These are phyloP conservation scores for Parasitella parasitica DNA, from an alignment of 371 early-diverging fungal species.

Conservation along the genomic window DNA sequence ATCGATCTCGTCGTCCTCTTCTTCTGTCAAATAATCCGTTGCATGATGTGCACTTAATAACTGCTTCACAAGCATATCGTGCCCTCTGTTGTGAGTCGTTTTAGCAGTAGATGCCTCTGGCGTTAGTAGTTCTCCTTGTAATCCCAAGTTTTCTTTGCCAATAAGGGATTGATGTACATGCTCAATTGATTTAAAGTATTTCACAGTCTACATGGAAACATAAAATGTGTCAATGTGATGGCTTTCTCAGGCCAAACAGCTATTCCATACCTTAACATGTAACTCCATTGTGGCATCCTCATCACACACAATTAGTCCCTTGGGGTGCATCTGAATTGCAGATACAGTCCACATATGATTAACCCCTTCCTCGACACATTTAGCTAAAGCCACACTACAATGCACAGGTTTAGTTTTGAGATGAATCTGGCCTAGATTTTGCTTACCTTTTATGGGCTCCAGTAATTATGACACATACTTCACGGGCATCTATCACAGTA, in stretches of 20 bases:
- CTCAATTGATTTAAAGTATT: slow-evolving; percentile 65
- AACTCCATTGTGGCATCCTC: slow-evolving; percentile 80
- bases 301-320: slow-evolving; percentile 84
- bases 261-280: slow-evolving; percentile 65
- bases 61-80: slow-evolving; percentile 9
- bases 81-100: slow-evolving; percentile 2
- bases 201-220: slow-evolving; percentile 65
- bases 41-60: not conserved
- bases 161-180: slow-evolving; percentile 79
- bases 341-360: slow-evolving; percentile 91
- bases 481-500: slow-evolving; percentile 83
- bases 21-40: slow-evolving; percentile 1
- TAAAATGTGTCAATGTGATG: slow-evolving; percentile 71
- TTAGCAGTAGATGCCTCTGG: slow-evolving; percentile 11
- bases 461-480: slow-evolving; percentile 79
- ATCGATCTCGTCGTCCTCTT: slow-evolving; percentile 14
- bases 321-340: slow-evolving; percentile 81
- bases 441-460: slow-evolving; percentile 73
- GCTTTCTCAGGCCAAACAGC: slow-evolving; percentile 34
- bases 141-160: slow-evolving; percentile 45
- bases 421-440: slow-evolving; percentile 77
- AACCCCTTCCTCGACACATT: slow-evolving; percentile 81
- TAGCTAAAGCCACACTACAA: slow-evolving; percentile 80
- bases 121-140: slow-evolving; percentile 47
- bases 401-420: slow-evolving; percentile 71